Evolutionary conservation across 2,329 filamentous ascomycete species (phyloP).

Genomic region (Alternaria arborescens): DNA sequence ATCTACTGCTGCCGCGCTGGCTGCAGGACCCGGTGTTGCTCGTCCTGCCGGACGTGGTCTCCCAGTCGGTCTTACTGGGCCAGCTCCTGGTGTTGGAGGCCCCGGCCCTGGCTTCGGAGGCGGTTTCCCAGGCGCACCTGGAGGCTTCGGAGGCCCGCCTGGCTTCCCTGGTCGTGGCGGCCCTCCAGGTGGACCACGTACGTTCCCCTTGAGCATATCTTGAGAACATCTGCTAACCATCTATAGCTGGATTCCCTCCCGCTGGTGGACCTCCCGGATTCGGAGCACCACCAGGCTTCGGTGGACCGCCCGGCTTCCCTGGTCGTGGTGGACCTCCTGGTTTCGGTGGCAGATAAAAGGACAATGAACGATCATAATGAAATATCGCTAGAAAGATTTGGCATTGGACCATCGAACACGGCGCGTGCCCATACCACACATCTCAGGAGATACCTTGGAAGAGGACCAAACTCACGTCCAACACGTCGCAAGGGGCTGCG

Average conservation of each 20-base stretch:
- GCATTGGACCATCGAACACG: slow-evolving; percentile 9
- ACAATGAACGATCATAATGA: slow-evolving; percentile 5
- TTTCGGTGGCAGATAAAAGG: slow-evolving; percentile 35
- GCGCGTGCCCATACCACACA: slow-evolving; percentile 1
- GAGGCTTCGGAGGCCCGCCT: slow-evolving; percentile 48
- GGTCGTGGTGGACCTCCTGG: slow-evolving; percentile 42
- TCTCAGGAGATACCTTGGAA: slow-evolving; percentile 11
- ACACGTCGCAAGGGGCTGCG: slow-evolving; percentile 1
- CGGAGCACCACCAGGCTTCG: slow-evolving; percentile 42
- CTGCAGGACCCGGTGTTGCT: slow-evolving; percentile 87
- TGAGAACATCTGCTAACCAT: slow-evolving; percentile 32
- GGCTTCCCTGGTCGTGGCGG: slow-evolving; percentile 47
- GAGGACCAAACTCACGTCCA: slow-evolving; percentile 4
- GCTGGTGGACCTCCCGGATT: slow-evolving; percentile 60
- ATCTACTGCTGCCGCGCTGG: slow-evolving; percentile 67
- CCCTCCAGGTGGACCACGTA: slow-evolving; percentile 52
- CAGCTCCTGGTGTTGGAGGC: slow-evolving; percentile 85
- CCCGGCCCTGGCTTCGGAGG: slow-evolving; percentile 70
- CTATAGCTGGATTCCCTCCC: slow-evolving; percentile 53
- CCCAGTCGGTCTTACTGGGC: slow-evolving; percentile 85
- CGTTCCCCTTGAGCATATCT: slow-evolving; percentile 12
- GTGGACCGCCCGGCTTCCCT: slow-evolving; percentile 31
- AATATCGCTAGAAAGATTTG: slow-evolving; percentile 5
- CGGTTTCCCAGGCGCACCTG: slow-evolving; percentile 49
- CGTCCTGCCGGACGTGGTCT: slow-evolving; percentile 88